These are phyloP conservation scores for Psilocybe tampanensis DNA, from an alignment of 768 basidiomycete species.

Conservation along the genomic window DNA sequence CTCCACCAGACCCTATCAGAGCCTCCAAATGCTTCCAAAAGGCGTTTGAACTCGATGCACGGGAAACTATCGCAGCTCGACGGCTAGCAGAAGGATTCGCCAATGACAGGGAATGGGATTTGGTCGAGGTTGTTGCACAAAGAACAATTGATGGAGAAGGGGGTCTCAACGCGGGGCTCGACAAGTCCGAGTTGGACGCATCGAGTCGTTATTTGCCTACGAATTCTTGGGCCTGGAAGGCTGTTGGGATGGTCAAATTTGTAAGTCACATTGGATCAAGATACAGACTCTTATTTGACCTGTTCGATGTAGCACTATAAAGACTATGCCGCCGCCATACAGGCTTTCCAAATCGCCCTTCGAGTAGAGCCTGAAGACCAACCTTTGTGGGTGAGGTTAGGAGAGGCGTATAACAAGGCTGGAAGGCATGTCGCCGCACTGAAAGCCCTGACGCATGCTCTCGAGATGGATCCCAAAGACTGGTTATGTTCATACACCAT, in stretches of 20 bases:
- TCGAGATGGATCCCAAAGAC: slow-evolving; percentile 70
- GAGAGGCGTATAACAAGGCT: slow-evolving; percentile 87
- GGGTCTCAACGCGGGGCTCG: slow-evolving; percentile 63
- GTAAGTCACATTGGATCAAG: slow-evolving; percentile 47
- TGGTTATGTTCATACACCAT: slow-evolving; percentile 88
- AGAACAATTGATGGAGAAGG: slow-evolving; percentile 95
- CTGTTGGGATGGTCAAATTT: slow-evolving; percentile 87
- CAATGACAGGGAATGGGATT: slow-evolving; percentile 91
- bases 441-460: slow-evolving; percentile 80
- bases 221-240: slow-evolving; percentile 99
- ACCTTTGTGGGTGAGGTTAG: slow-evolving; percentile 86
- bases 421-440: slow-evolving; percentile 89
- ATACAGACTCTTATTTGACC: background rate
- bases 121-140: slow-evolving; percentile 92
- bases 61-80: slow-evolving; percentile 83
- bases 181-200: slow-evolving; percentile 33
- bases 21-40: slow-evolving; percentile 97
- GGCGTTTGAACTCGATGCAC: slow-evolving; percentile 93
- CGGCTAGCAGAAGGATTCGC: slow-evolving; percentile 89
- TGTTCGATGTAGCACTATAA: slow-evolving; percentile 51
- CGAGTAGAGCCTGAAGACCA: slow-evolving; percentile 78
- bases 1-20: slow-evolving; percentile 78
- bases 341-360: slow-evolving; percentile 84
- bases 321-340: slow-evolving; percentile 75
- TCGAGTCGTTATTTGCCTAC: slow-evolving; percentile 65